Base-by-base conservation (phyloP, 768 basidiomycete genomes). In the Suillus spraguei region DNA sequence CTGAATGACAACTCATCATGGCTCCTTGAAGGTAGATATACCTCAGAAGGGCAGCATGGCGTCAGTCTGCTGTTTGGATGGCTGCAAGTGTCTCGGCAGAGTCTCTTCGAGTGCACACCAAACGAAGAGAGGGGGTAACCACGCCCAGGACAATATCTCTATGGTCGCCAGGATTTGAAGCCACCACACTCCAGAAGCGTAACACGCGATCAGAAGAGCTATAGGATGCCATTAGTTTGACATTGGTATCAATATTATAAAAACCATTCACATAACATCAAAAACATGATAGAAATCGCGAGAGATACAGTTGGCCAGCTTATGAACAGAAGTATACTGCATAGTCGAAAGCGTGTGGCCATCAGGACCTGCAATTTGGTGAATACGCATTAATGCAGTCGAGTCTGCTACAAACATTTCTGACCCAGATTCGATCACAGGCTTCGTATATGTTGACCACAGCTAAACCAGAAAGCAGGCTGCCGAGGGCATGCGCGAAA, bases 401-500 rank as follows among this genome's bases (percentile, higher is more conserved):
- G 35, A 20, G 20, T 35, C 13, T 13, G 10, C 5, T 8, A 35
- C 59, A 6, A 20, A 60, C 59, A 13, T 60, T 17, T 60, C 33
- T 60, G 8, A 9, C 38, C 59, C 59, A 60, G 14, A 13, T 60
- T 24, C 59, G 59, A 49, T 60, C 59, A 14, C 59, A 60, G 22
- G 59, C 28, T 3, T 33, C 32, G 3, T 60, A 49, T 22, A 60
- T 60, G 13, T 42, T 33, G 20, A 60, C 42, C 16, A 60, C 59
- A 2, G 59, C 59, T 42, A 60, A 33, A 13, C 42, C 59, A 28
- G 28, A 28, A 28, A 28, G 28, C 28, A 28, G 28, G 28, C 28
- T 4, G 28, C 28, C 28, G 28, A 28, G 28, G 28, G 28, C 28
- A 28, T 28, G 28, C 28, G 28, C 28, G 28, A 28, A 28, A 28